Evolutionary conservation across 495 filamentous ascomycete species (phyloP), one percentile per base, ranked within the genome.

Genomic region (Penicillium roqueforti): DNA sequence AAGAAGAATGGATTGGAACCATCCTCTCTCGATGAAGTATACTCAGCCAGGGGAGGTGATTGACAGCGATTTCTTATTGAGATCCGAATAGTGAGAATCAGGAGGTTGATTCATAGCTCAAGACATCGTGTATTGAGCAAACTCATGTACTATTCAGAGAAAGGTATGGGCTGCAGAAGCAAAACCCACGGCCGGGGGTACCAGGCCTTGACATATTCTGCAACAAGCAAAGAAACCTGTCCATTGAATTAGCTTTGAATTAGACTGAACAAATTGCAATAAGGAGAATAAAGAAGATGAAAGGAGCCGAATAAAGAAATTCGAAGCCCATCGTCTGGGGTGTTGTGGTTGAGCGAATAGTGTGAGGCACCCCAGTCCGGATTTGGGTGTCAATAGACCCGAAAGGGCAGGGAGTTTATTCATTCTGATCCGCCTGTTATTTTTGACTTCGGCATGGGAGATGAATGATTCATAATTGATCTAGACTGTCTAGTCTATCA

Each of bases 121-220:
- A 41, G 44, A 55, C 43, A 47, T 45, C 8, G 14, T 42, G 45
- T 20, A 16, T 46, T 38, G 29, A 43, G 18, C 16, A 1, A 44
- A 4, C 3, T 36, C 9, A 11, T 18, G 42, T 45, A 29, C 22
- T 26, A 14, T 45, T 3, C 23, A 26, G 50, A 52, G 23, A 40
- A 52, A 52, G 44, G 50, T 52, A 52, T 44, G 28, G 50, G 50
- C 22, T 26, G 50, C 50, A 44, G 36, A 55, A 38, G 29, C 53
- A 55, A 44, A 44, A 23, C 3, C 42, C 25, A 9, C 23, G 41
- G 41, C 14, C n/a, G 25, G 25, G 16, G 38, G 8, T 19, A 45
- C 9, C 42, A 6, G 42, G 10, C 16, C 41, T 28, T 28, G 42
- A 45, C 51, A 53, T 14, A 18, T 22, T 45, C 41, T 28, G 45